Evolutionary conservation across 164 flowering plant species (phyloP), one percentile per base, ranked within the genome.

Genomic region (Vitis riparia): DNA sequence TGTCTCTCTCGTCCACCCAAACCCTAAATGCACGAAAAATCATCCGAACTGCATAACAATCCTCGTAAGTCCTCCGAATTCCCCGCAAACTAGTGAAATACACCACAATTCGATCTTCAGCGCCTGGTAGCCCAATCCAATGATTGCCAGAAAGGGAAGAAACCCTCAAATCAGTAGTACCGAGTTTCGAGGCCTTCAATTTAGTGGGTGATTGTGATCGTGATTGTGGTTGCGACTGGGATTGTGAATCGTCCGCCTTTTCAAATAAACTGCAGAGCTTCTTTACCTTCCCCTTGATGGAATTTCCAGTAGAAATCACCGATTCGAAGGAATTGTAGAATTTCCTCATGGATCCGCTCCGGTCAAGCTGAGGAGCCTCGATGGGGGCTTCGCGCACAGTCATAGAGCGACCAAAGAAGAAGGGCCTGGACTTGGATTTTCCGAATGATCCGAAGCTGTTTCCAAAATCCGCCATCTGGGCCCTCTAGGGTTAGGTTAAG

Each of bases 281-380:
- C 37, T 32, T 75, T 32, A 80, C 83, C 53, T 80, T 80, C 9
- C 83, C 83, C 51, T 73, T 80, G 72, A 80, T 29, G 2, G 78
- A 77, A 63, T 53, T 65, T 8, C 69, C 51, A 14, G 72, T 56
- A 37, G 78, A 62, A 14, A 66, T 55, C 63, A 60, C 32, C 12
- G 74, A 65, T 7, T 62, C 74, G 29, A 63, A 63, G 1, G 81
- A 53, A 68, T 57, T 63, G 62, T 73, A 55, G 37, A 73, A 30
- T 30, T 67, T 79, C 66, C 69, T 79, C 47, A 63, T 44, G 30
- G 82, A 76, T 13, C 55, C 55, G 8, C 16, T 61, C 10, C 79
- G 76, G n/a, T 75, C 76, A 29, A 78, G n/a, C 50, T 66, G 59
- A 48, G 76, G 30, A 11, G 51, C 37, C 14, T 66, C 65, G 32